Evolutionary conservation across 352 stramenopile species (phyloP), one percentile per base, ranked within the genome.

Genomic region (Saprolegnia diclina): DNA sequence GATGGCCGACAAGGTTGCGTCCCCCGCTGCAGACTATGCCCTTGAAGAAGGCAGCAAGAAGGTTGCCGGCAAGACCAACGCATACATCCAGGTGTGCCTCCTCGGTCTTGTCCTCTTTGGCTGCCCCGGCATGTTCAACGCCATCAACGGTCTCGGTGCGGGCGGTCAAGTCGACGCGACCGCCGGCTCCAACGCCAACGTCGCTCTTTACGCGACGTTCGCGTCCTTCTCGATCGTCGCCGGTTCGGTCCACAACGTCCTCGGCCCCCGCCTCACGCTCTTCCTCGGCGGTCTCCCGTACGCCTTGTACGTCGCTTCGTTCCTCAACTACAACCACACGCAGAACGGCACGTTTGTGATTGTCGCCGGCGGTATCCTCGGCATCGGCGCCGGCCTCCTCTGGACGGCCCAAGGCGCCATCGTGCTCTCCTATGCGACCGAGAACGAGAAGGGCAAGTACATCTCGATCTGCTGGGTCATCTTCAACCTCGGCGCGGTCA

Each of bases 381-480:
- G 87, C 10, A 45, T 78, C 44, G 82, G 80, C 5, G 87, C 87
- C 7, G 82, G 79, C 0, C 75, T 90, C 11, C 75, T 95, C 4
- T 95, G 85, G 87, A 89, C 82, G 10, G 80, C 82, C 18, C 83
- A 95, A 46, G 84, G 87, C 13, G 69, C 75, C 13, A 80, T 92
- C 64, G 73, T 87, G 24, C 76, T 92, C 67, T 73, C 73, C 48
- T 89, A 90, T 75, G 40, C 80, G 42, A 81, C 72, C 11, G 50
- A 52, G 7, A 63, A 63, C 54, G 83, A 67, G 56, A 79, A 77
- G 56, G 85, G 87, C 11, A 65, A 48, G 42, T 82, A 87, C 53
- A 75, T 95, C 64, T 76, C 76, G n/a, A 59, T 78, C 13, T 94
- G 94, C 71, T 94, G 85, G 87, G 67, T 81, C 56, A 81, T 94